Evolutionary conservation across 2,329 filamentous ascomycete genomes (phyloP).

Genomic region (Coleophoma cylindrospora): DNA sequence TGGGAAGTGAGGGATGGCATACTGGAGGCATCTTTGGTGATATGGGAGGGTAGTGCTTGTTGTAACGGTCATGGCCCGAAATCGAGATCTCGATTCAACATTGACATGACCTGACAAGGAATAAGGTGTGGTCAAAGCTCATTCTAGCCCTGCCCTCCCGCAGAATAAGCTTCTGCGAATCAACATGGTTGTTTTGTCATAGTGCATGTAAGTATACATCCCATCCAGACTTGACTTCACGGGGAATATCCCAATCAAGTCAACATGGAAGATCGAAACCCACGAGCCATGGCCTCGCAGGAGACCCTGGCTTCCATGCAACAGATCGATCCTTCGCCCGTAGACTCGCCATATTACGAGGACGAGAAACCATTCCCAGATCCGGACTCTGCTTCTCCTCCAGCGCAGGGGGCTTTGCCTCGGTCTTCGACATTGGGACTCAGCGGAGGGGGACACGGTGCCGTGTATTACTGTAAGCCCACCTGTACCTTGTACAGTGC

Average conservation of each 20-base stretch:
- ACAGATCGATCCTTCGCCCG: slow-evolving; percentile 78
- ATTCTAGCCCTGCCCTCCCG: neutral
- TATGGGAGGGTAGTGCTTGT: neutral
- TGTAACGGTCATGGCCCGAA: neutral
- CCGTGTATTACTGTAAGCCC: slow-evolving; percentile 70
- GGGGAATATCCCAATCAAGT: no score
- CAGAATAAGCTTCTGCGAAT: slow-evolving; percentile 6
- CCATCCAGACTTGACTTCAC: no score
- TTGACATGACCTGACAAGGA: neutral
- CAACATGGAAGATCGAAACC: slow-evolving; percentile 29
- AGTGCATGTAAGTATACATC: neutral
- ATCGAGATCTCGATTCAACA: neutral
- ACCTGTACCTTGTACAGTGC: neutral
- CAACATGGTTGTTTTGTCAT: slow-evolving; percentile 5
- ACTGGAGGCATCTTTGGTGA: slow-evolving; percentile 48
- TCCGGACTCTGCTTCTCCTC: slow-evolving; percentile 36
- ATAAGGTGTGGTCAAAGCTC: slow-evolving; percentile 20
- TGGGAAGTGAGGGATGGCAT: slow-evolving; percentile 18
- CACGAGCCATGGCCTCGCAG: slow-evolving; percentile 37
- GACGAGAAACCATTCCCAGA: slow-evolving; percentile 34
- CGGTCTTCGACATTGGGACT: slow-evolving; percentile 45
- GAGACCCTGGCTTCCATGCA: slow-evolving; percentile 62
- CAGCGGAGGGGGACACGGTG: slow-evolving; percentile 56
- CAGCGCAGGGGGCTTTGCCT: slow-evolving; percentile 7
- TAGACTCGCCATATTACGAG: slow-evolving; percentile 53